Conservation (phyloP, 345 rosid genomes). For the Eucalyptus curtisii region DNA sequence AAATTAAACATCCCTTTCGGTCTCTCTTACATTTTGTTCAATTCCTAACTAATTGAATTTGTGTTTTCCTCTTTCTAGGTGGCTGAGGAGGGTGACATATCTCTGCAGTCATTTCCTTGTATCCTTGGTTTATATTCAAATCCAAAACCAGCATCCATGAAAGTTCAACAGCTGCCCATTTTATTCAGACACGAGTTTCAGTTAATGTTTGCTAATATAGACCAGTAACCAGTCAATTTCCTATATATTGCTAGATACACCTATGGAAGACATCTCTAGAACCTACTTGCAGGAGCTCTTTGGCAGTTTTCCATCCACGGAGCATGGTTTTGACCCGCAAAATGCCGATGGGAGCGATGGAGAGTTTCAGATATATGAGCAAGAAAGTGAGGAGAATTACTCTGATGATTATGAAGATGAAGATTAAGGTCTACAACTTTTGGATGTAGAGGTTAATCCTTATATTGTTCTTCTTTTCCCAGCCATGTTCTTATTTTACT, state of each 20-base stretch:
- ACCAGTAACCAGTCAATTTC: constrained; percentile 13
- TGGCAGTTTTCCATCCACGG: constrained; percentile 56
- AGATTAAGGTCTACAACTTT: not conserved
- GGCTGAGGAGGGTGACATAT: constrained; percentile 41
- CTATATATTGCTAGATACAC: constrained; percentile 36
- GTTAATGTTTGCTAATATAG: not conserved
- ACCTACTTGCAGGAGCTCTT: constrained; percentile 82
- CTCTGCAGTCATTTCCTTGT: constrained; percentile 40
- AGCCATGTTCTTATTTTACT: not conserved
- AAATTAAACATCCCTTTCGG: not conserved
- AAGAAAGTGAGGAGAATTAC: constrained; percentile 48
- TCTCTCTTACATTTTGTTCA: not conserved
- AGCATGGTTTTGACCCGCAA: constrained; percentile 11
- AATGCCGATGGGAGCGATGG: constrained; percentile 39
- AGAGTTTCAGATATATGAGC: constrained; percentile 79
- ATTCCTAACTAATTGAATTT: not conserved
- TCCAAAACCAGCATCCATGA: not conserved
- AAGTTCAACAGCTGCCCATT: not conserved
- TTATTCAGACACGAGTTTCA: not conserved
- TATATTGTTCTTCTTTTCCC: not conserved
- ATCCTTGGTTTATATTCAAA: constrained; percentile 32
- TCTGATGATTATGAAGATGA: constrained; percentile 15
- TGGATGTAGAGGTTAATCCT: not conserved
- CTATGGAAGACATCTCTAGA: constrained; percentile 60
- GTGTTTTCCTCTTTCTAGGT: constrained; percentile 23